Evolutionary conservation across 441 rosid genomes (phyloP).

Genomic region (Isatis lusitanica): DNA sequence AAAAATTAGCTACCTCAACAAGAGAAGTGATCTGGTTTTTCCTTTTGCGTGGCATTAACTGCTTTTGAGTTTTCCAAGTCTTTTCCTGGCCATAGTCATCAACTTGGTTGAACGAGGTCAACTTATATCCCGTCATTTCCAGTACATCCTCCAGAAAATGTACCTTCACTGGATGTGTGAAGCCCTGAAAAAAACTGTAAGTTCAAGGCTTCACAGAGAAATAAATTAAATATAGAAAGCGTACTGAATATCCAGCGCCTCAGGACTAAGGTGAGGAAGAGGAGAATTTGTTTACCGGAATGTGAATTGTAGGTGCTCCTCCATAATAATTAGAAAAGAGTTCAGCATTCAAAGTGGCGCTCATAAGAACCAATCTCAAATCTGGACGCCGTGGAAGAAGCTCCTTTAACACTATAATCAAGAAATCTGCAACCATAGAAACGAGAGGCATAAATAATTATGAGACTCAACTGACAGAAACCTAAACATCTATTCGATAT

Average conservation of each 20-base stretch:
- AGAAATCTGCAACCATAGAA: slow-evolving; percentile 62
- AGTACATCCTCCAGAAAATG: slow-evolving; percentile 89
- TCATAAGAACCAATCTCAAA: slow-evolving; percentile 93
- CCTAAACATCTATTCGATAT: slow-evolving; percentile 6
- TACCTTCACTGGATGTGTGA: slow-evolving; percentile 81
- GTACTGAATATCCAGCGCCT: slow-evolving; percentile 15
- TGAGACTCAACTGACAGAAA: slow-evolving; percentile 21
- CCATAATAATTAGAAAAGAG: slow-evolving; percentile 88
- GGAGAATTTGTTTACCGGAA: slow-evolving; percentile 63
- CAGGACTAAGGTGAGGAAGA: slow-evolving; percentile 20
- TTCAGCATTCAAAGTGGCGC: slow-evolving; percentile 97
- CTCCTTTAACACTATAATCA: slow-evolving; percentile 91
- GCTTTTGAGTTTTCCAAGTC: slow-evolving; percentile 96
- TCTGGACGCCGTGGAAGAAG: slow-evolving; percentile 95
- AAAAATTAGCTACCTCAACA: slow-evolving; percentile 73
- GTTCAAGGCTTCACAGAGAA: slow-evolving; percentile 17
- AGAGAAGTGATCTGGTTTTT: slow-evolving; percentile 90
- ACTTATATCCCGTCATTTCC: slow-evolving; percentile 87
- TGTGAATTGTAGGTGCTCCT: slow-evolving; percentile 87
- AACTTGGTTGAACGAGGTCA: slow-evolving; percentile 88
- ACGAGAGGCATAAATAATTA: not conserved
- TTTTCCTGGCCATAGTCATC: slow-evolving; percentile 99
- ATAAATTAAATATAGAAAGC: not conserved
- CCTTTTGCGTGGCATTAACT: slow-evolving; percentile 84
- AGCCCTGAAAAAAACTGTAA: slow-evolving; percentile 57